Evolutionary conservation across 2,329 filamentous ascomycete species (phyloP), one percentile per base, ranked within the genome.

Genomic region (Didymella glomerata): DNA sequence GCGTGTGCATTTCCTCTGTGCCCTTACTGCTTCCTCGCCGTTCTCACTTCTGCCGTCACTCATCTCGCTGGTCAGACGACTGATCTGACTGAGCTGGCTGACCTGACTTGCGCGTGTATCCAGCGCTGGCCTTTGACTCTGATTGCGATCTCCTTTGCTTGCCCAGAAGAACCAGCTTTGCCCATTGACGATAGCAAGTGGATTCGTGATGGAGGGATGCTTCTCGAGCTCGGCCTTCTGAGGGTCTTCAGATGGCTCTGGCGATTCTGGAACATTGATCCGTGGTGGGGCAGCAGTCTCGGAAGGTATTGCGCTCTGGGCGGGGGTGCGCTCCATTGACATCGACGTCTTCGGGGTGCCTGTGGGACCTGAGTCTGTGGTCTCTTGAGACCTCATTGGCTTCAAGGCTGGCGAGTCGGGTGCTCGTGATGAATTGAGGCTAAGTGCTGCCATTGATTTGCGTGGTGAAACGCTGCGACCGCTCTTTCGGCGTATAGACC

Each of bases 51-150:
- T 77, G 9, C 78, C 47, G 3, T 63, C 56, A 49, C 62, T 67
- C 57, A 68, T 50, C 40, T 71, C 67, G 51, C 64, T 63, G 8
- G 63, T 79, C 64, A 87, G 85, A 62, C 84, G 87, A 70, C 85
- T 90, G 44, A 89, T 73, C 42, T 79, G 79, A 66, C 86, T 89
- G 2, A 81, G 78, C 9, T 77, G 72, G 16, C 86, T 89, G 1
- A 81, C 78, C 8, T 77, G 72, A 16, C 83, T 87, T 6, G 74
- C 66, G 27, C 77, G 77, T 40, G 77, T 76, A 20, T 73, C 70
- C 3, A 77, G 46, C 10, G 68, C 62, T 13, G 72, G 72, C 47
- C 71, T 54, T 9, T 61, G 52, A 6, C 53, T 42, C 36, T 50
- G 9, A n/a, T 36, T 18, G 28, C 32, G n/a, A 28, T 18, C 18